Evolutionary conservation across 257 asterid species (phyloP), one percentile per base, ranked within the genome.

Genomic region (Fraxinus anomala): DNA sequence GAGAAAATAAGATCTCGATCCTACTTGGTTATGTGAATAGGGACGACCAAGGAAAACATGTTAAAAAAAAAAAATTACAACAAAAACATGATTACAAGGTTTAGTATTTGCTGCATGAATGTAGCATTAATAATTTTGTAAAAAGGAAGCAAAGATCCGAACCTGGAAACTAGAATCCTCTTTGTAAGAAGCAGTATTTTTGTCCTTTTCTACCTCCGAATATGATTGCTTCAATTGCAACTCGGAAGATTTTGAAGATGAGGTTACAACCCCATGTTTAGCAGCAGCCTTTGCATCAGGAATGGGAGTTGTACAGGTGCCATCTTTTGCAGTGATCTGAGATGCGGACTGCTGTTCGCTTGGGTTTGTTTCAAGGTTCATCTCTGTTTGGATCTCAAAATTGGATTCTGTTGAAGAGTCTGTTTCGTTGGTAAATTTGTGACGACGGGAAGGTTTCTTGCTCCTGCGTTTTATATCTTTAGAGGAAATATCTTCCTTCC

Each of bases 111-210:
- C 42, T 85, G 68, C 56, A 61, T 47, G 70, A 36, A 28, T 10
- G 16, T 61, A n/a, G 65, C 68, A 61, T 6, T 56, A 36, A 30
- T 23, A 73, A 77, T 49, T 56, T 5, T 24, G 56, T 42, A 56
- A 63, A 68, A 76, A 61, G 63, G 73, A 80, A 63, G 81, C 47
- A 26, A 66, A 51, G 68, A 74, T 72, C 80, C 88, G 68, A 81
- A 92, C 98, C 97, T 88, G 94, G 51, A 79, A 74, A 77, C 40
- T 30, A 74, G 76, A 71, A 56, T 63, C 70, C 72, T 80, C 88
- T 78, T 80, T 83, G 73, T 81, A 77, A 67, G 33, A 80, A 77
- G 81, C 78, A 83, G 85, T 76, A 54, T 81, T 37, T 75, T 39
- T 77, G 67, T 44, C 77, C 49, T 61, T 73, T 67, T 82, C 83